phyloP scores from a whole-genome alignment of 805 yeast genomes.

The Cyberlindnera misumaiensis region DNA sequence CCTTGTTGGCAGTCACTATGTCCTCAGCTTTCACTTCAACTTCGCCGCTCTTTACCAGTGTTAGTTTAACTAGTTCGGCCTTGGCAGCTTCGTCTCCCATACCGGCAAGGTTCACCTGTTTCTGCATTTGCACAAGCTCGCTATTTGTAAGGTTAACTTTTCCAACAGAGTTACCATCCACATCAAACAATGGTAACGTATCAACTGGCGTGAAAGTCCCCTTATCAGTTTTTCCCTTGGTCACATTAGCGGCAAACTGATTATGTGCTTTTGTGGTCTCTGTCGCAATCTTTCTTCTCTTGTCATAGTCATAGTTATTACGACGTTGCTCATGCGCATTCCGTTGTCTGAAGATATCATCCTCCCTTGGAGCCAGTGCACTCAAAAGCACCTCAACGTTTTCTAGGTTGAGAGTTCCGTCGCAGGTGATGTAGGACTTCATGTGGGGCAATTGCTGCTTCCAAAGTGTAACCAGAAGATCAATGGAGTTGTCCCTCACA shows the following conservation, averaged over 20 bases:
- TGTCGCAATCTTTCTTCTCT: conserved; percentile 46
- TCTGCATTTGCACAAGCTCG: conserved; percentile 61
- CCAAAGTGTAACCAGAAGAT: conserved; percentile 77
- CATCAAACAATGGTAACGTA: conserved; percentile 71
- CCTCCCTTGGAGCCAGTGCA: conserved; percentile 67
- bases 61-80: conserved; percentile 24
- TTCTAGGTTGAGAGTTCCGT: conserved; percentile 71
- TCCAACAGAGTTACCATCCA: conserved; percentile 69
- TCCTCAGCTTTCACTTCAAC: conserved; percentile 15
- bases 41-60: conserved; percentile 14
- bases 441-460: conserved; percentile 59
- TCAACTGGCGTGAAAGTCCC: conserved; percentile 66
- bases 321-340: conserved; percentile 65
- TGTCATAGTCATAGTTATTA: conserved; percentile 43
- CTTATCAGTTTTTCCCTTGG: conserved; percentile 61
- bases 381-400: conserved; percentile 69
- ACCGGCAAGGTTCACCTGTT: conserved; percentile 39
- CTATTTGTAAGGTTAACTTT: conserved; percentile 57
- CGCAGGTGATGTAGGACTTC: conserved; percentile 80
- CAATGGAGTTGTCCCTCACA: conserved; percentile 92
- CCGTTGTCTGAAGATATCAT: conserved; percentile 63
- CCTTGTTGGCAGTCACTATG: conserved; percentile 28
- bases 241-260: conserved; percentile 42
- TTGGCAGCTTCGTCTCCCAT: conserved; percentile 21
- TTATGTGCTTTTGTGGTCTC: conserved; percentile 40